Evolutionary conservation across 306 rosid species (phyloP), one percentile per base, ranked within the genome.

Genomic region (Comarum palustre): DNA sequence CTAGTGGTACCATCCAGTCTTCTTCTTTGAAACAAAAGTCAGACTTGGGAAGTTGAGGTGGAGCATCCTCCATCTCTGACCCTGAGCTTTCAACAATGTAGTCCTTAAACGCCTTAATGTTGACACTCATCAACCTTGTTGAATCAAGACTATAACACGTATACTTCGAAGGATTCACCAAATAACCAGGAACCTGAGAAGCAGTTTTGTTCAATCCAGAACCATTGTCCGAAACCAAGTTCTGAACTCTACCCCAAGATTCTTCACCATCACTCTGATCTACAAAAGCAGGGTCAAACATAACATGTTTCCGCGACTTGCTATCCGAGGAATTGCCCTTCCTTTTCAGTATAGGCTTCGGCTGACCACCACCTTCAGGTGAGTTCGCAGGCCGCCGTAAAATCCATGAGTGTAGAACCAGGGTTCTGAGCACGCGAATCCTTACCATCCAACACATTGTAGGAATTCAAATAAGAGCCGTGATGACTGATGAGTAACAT

Each of bases 281-380:
- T 73, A 38, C 32, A 29, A 42, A 27, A 36, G 48, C 62, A 54
- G 74, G 76, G 14, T 81, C 73, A 66, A 81, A 81, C 70, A 79
- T 81, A 47, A 77, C 82, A 68, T 71, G 79, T 73, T 81, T 81
- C 9, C 25, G 59, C 0, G 70, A 59, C 79, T 69, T 77, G 3
- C 25, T 34, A 52, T 6, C 68, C 0, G 75, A 46, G 6, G 68
- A 54, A 38, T 16, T n/a, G 43, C 36, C 73, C 67, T 62, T 73
- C 79, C 85, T 77, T 45, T 77, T 77, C 71, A 81, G 64, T 45
- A 81, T 77, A 20, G 85, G 55, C 64, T 75, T 81, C 0, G 68
- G 82, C 65, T 46, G 73, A 57, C 39, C 67, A 43, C 42, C 75
- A 8, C 46, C 73, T 61, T 41, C 61, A 20, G 70, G 45, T 6